Percentiles rank a stretch among this genome's conserved stretches.
Conservation (phyloP, 371 early-diverging fungal genomes). For the Coemansia sp. region DNA sequence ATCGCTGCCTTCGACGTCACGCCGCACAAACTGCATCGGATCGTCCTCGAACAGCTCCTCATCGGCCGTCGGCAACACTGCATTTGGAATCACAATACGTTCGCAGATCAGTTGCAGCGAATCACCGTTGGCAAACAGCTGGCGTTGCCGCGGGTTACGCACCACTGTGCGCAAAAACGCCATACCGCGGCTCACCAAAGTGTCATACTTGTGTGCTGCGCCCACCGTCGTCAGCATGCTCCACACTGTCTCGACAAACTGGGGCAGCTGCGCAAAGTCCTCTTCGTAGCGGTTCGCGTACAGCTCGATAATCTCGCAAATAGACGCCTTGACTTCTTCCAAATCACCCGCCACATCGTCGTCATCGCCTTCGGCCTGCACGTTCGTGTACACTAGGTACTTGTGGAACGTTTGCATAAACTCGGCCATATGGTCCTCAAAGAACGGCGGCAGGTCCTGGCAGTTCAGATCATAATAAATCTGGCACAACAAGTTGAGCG, state of each 20-base stretch:
- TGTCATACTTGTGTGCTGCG: conserved; percentile 73
- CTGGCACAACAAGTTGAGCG: conserved; percentile 74
- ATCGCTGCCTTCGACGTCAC: conserved; percentile 84
- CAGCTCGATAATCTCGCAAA: conserved; percentile 85
- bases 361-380: conserved; percentile 70
- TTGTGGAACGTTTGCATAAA: conserved; percentile 81
- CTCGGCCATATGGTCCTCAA: conserved; percentile 81
- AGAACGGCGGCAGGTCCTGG: conserved; percentile 95
- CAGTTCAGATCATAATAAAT: conserved; percentile 89
- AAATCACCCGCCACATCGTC: conserved; percentile 71
- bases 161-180: conserved; percentile 86
- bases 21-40: conserved; percentile 87
- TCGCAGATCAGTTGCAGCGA: conserved; percentile 79
- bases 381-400: conserved; percentile 79
- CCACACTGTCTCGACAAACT: conserved; percentile 87
- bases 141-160: conserved; percentile 66
- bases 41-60: conserved; percentile 96
- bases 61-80: conserved; percentile 81
- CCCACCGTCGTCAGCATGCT: conserved; percentile 71
- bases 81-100: conserved; percentile 90
- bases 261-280: conserved; percentile 71
- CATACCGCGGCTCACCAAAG: conserved; percentile 78
- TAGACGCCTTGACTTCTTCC: conserved; percentile 83
- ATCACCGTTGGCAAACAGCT: conserved; percentile 67
- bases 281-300: conserved; percentile 90